Evolutionary conservation across 257 asterid species (phyloP).

Genomic region (Jacaranda mimosifolia): DNA sequence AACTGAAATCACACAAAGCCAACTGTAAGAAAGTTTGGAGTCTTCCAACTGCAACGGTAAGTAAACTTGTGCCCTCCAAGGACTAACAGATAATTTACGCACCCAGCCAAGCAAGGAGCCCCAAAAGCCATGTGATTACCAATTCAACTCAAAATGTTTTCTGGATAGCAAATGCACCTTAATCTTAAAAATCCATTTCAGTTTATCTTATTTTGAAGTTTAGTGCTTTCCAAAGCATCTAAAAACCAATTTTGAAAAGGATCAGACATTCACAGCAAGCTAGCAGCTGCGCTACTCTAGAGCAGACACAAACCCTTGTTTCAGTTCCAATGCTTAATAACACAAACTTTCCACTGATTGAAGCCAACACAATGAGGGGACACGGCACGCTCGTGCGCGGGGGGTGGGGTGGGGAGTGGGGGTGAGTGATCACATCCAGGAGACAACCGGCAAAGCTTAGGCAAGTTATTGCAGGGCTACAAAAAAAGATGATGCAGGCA

Average conservation of each 20-base stretch:
- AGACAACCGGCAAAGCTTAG: not conserved
- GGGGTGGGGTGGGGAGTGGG: too few species aligned
- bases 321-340: not conserved
- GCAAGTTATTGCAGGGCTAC: not conserved
- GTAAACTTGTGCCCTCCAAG: not conserved
- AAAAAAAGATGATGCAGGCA: constrained; percentile 7
- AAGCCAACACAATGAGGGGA: not conserved
- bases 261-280: not conserved
- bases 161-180: not conserved
- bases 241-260: not conserved
- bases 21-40: constrained; percentile 23
- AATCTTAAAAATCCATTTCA: not conserved
- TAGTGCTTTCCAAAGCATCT: not conserved
- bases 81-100: not conserved
- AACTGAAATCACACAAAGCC: constrained; percentile 64
- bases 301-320: not conserved
- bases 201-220: not conserved
- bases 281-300: not conserved
- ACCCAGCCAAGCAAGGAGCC: not conserved
- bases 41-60: not conserved
- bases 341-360: not conserved
- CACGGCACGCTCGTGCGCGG: too few species aligned
- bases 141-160: not conserved
- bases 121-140: not conserved
- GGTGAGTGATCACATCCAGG: not conserved